phyloP scores from a whole-genome alignment of 192 early-diverging fungal genomes.

The Chytriomyces hyalinus region DNA sequence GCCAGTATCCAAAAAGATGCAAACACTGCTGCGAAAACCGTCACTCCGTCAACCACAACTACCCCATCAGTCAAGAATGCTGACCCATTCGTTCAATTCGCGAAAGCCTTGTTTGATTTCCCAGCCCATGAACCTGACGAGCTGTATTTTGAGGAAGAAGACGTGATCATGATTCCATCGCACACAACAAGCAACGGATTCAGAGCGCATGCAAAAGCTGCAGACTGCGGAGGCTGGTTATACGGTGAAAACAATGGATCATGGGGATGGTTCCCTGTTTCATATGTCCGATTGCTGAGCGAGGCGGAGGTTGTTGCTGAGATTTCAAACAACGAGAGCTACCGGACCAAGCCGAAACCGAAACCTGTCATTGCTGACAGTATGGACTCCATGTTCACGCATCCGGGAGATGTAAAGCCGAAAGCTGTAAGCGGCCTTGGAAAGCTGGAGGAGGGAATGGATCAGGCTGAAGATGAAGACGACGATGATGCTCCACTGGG shows the following conservation, averaged over 20 bases:
- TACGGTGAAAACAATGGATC: slow-evolving; percentile 47
- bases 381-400: too few species aligned
- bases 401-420: too few species aligned
- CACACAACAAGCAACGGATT: not conserved
- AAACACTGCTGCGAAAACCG: slow-evolving; percentile 5
- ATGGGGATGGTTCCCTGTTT: slow-evolving; percentile 53
- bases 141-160: slow-evolving; percentile 48
- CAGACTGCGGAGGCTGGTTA: slow-evolving; percentile 39
- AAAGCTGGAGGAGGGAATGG: too few species aligned
- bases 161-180: slow-evolving; percentile 41
- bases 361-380: too few species aligned
- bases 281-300: slow-evolving; percentile 42
- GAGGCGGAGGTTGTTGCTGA: slow-evolving; percentile 31
- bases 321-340: too few species aligned
- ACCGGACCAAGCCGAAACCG: too few species aligned
- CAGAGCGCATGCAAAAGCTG: not conserved
- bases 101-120: slow-evolving; percentile 52
- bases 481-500: too few species aligned
- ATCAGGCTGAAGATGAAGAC: too few species aligned
- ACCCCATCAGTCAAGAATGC: not conserved
- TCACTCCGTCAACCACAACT: slow-evolving; percentile 3
- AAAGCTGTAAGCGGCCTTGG: too few species aligned
- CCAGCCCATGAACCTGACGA: slow-evolving; percentile 42
- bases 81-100: slow-evolving; percentile 24
- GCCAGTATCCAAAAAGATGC: too few species aligned